These are phyloP conservation scores for Cyberlindnera veronae DNA, from an alignment of 805 yeast species.

Conservation along the genomic window DNA sequence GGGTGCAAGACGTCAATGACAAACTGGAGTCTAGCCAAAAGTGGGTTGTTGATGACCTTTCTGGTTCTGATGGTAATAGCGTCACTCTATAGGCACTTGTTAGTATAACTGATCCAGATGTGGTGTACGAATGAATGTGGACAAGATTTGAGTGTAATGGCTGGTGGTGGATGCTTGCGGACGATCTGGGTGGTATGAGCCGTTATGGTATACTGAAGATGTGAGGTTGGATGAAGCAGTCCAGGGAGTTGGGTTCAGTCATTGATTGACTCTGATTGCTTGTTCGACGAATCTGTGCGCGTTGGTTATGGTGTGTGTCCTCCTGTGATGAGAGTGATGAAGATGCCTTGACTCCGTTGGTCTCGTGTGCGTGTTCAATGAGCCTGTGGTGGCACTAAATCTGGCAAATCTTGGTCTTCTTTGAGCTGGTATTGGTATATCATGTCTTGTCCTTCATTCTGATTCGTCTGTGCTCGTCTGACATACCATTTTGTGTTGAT, in stretches of 20 bases:
- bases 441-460: not conserved
- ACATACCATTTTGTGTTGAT: conserved; percentile 22
- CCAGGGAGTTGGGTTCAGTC: no score
- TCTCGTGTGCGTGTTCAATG: not conserved
- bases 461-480: not conserved
- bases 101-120: conserved; percentile 16
- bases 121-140: not conserved
- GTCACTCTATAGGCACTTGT: conserved; percentile 68
- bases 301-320: no score
- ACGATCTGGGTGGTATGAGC: not conserved
- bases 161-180: not conserved
- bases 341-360: no score
- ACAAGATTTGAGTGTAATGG: not conserved
- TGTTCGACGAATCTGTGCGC: no score
- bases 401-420: not conserved
- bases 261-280: no score
- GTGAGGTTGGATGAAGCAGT: no score
- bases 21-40: conserved; percentile 98
- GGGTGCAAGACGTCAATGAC: conserved; percentile 99
- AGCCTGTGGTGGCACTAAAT: not conserved
- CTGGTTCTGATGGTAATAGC: conserved; percentile 99
- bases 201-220: no score
- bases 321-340: no score
- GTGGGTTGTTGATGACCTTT: conserved; percentile 97
- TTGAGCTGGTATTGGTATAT: not conserved